Conservation (phyloP, 805 yeast genomes). For the Metschnikowia proteae region DNA sequence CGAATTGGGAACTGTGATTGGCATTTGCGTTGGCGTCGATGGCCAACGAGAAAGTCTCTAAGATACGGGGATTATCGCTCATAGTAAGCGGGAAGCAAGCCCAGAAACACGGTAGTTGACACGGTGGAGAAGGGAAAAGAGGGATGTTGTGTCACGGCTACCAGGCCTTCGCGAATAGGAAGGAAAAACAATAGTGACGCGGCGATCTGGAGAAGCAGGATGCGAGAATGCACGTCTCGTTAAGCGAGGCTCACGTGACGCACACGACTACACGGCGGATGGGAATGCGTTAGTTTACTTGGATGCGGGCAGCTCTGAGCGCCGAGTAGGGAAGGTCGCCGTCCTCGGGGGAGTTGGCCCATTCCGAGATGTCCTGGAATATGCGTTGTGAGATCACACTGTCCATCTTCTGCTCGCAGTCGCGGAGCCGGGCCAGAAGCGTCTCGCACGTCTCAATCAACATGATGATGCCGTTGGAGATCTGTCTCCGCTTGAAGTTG, state of each 20-base stretch:
- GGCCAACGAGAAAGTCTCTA: not conserved
- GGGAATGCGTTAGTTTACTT: not conserved
- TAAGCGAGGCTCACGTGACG: conserved; percentile 2
- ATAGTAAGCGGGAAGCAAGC: not conserved
- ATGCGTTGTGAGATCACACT: conserved; percentile 52
- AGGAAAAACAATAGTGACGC: conserved; percentile 9
- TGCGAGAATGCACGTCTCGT: not conserved
- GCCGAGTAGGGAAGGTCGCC: conserved; percentile 27
- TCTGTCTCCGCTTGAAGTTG: conserved; percentile 58
- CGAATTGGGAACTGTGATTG: conserved; percentile 1
- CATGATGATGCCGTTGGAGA: conserved; percentile 44
- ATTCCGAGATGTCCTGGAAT: conserved; percentile 58
- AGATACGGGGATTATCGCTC: not conserved
- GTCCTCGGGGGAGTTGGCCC: conserved; percentile 53
- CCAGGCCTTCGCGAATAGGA: conserved; percentile 11
- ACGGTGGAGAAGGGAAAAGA: not conserved
- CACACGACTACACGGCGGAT: not conserved
- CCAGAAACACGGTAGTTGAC: not conserved
- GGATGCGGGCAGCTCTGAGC: conserved; percentile 3
- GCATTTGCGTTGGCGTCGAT: not conserved
- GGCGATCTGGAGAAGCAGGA: not conserved
- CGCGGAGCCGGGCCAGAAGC: conserved; percentile 54
- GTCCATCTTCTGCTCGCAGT: conserved; percentile 59
- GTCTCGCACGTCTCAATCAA: conserved; percentile 77
- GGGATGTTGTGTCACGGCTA: conserved; percentile 8